Percentiles rank a stretch among this genome's conserved stretches.
phyloP scores from a whole-genome alignment of 495 filamentous ascomycete genomes.

The Penicillium malachiteum region DNA sequence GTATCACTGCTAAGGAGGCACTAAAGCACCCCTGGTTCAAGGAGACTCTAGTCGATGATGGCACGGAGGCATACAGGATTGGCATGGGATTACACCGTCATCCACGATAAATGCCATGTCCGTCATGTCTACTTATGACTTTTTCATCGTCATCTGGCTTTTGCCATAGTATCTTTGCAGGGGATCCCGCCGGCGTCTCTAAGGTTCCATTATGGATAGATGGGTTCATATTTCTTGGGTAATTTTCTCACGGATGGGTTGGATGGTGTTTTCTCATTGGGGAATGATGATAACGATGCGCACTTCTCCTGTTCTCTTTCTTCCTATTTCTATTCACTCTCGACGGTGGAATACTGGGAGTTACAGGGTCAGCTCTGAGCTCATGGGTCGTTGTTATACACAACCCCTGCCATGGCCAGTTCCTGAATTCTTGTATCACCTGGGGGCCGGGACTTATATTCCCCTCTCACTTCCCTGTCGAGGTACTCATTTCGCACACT shows the following conservation, averaged over 20 bases:
- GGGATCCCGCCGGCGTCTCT: slow-evolving; percentile 21
- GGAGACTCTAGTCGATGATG: slow-evolving; percentile 82
- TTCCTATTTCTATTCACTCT: slow-evolving; percentile 14
- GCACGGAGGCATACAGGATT: slow-evolving; percentile 86
- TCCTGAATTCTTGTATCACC: neutral
- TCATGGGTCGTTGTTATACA: slow-evolving; percentile 5
- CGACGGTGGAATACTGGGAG: no score
- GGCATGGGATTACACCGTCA: slow-evolving; percentile 37
- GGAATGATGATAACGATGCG: slow-evolving; percentile 30
- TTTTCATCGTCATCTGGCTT: slow-evolving; percentile 13
- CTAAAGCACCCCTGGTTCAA: slow-evolving; percentile 94
- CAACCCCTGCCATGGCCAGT: neutral
- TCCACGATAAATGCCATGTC: slow-evolving; percentile 12
- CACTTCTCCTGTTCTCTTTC: slow-evolving; percentile 5
- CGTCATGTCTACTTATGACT: slow-evolving; percentile 14
- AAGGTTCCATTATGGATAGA: slow-evolving; percentile 36
- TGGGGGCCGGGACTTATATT: neutral
- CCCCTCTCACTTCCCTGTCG: neutral
- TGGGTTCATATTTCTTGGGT: slow-evolving; percentile 29
- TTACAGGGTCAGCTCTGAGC: no score
- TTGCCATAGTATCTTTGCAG: slow-evolving; percentile 8
- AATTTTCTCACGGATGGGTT: slow-evolving; percentile 32
- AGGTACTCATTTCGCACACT: neutral
- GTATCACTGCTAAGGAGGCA: slow-evolving; percentile 90
- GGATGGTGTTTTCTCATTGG: slow-evolving; percentile 26